phyloP scores from a whole-genome alignment of 2,329 filamentous ascomycete genomes.

The Dothidotthia symphoricarpi region DNA sequence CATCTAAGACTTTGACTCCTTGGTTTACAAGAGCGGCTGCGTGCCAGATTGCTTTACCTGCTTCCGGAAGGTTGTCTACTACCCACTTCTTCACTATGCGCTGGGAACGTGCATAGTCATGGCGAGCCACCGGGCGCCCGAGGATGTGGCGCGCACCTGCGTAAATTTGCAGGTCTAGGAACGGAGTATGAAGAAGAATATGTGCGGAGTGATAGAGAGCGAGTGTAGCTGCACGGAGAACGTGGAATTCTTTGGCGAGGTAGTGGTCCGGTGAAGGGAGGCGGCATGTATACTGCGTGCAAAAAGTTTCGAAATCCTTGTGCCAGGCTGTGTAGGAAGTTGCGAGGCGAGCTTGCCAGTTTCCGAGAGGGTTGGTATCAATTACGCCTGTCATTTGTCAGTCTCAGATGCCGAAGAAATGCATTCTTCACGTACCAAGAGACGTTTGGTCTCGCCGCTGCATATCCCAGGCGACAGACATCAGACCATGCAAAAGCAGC shows the following conservation, averaged over 20 bases:
- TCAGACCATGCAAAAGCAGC: conserved; percentile 59
- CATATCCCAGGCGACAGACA: conserved; percentile 64
- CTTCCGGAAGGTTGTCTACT: conserved; percentile 30
- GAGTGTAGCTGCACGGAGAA: conserved; percentile 52
- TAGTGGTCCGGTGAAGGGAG: conserved; percentile 31
- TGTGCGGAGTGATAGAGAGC: conserved; percentile 60
- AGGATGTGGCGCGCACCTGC: conserved; percentile 61
- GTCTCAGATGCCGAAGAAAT: no score
- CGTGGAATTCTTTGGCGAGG: conserved; percentile 45
- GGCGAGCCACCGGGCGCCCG: conserved; percentile 53
- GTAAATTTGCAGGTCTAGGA: conserved; percentile 62
- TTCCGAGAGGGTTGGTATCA: conserved; percentile 40
- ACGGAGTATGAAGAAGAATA: conserved; percentile 57
- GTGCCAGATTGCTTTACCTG: conserved; percentile 53
- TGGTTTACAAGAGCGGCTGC: conserved; percentile 55
- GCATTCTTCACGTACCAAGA: no score
- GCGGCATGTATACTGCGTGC: conserved; percentile 32
- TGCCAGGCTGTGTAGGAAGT: conserved; percentile 60
- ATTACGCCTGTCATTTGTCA: no score
- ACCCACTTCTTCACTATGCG: conserved; percentile 55
- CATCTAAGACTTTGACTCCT: conserved; percentile 49
- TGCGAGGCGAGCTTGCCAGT: conserved; percentile 55
- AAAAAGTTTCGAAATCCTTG: conserved; percentile 56
- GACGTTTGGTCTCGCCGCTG: conserved; percentile 62
- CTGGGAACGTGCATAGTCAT: conserved; percentile 54